A percentile compares a stretch with the other conserved stretches of the same genome.
Conservation (phyloP, 192 early-diverging fungal genomes). For the Gamsiella multidivaricata region DNA sequence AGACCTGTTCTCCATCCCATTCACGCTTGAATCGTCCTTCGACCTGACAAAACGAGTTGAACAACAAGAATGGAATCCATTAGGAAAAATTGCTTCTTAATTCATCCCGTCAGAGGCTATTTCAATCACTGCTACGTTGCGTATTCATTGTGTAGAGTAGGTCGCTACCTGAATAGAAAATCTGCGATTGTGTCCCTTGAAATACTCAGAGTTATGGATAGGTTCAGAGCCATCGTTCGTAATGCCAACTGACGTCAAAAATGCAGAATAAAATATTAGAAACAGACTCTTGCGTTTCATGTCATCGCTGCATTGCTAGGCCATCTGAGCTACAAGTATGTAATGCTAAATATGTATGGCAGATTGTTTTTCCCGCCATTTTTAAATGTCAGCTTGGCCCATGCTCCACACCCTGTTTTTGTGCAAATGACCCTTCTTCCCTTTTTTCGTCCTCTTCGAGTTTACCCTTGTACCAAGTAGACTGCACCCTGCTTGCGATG, state of each 20-base stretch:
- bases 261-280: neutral
- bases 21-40: slow-evolving; percentile 50
- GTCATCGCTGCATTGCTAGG: neutral
- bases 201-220: slow-evolving; percentile 42
- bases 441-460: neutral
- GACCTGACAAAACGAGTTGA: slow-evolving; percentile 4
- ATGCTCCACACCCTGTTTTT: slow-evolving; percentile 1
- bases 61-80: neutral
- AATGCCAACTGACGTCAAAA: slow-evolving; percentile 31
- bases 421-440: neutral
- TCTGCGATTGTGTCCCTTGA: slow-evolving; percentile 50
- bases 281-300: neutral
- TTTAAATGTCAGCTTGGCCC: slow-evolving; percentile 3
- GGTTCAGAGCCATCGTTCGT: slow-evolving; percentile 50
- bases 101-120: too few species aligned
- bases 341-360: too few species aligned
- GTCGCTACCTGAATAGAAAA: slow-evolving; percentile 51
- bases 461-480: too few species aligned
- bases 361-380: neutral
- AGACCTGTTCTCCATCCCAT: slow-evolving; percentile 43
- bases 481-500: too few species aligned
- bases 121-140: too few species aligned
- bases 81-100: too few species aligned
- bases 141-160: neutral
- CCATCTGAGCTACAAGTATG: neutral